Evolutionary conservation across 306 rosid species (phyloP), one percentile per base, ranked within the genome.

Genomic region (Herpetospermum pedunculosum): DNA sequence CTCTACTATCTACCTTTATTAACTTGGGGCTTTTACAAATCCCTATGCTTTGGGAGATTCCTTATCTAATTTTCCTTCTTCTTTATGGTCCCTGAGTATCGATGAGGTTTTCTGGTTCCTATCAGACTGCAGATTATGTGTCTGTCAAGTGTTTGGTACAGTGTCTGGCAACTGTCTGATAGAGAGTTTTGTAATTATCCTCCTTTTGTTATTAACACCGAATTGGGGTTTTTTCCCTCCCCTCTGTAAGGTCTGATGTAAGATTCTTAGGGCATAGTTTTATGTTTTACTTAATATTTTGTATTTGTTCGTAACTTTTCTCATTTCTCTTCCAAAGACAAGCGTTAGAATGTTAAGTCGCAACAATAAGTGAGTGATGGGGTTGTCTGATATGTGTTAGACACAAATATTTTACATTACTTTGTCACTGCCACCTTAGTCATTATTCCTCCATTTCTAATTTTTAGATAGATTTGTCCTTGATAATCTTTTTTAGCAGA

Each of bases 401-500:
- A 8, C 25, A 16, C 54, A 44, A 29, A 44, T 15, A 44, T 26
- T 7, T 26, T 13, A 4, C 37, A 28, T 26, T 70, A 28, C 74
- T 16, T 70, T 28, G 41, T 70, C 8, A 10, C 16, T 26, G 26
- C 57, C 9, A 68, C 16, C 12, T 43, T 25, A 14, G 50, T 28
- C 34, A 65, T 13, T 21, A 38, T 21, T 11, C 46, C 38, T 64
- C 57, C 58, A 43, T 28, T 29, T 47, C 28, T 29, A 21, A 16
- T 14, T 11, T 55, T 32, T 30, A 37, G 19, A 12, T n/a, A 13
- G 34, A 18, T 40, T 44, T 72, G 73, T 47, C 19, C 46, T 40
- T 73, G 9, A 40, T 28, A 57, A 62, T 29, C 64, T 48, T 28
- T 68, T 4, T 38, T 67, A 10, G 41, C 83, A 95, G 97, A 64